Evolutionary conservation across 192 early-diverging fungal species (phyloP).

Genomic region (Backusella tarrabulga): DNA sequence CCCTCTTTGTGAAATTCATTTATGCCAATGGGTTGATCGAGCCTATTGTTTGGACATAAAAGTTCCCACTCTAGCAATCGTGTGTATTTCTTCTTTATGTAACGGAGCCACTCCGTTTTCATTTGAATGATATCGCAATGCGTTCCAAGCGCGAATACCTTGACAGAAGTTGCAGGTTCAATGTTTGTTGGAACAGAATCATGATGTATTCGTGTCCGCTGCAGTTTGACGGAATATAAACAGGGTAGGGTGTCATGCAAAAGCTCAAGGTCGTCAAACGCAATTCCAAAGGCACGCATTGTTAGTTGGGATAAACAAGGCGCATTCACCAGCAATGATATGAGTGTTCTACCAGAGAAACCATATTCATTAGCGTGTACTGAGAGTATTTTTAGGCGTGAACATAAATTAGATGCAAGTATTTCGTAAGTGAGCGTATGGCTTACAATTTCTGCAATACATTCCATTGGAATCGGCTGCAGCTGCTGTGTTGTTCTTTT

Average conservation of each 20-base stretch:
- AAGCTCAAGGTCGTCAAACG: neutral
- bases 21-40: neutral
- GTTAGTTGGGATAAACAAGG: neutral
- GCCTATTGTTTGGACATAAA: neutral
- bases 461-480: neutral
- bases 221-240: neutral
- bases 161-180: neutral
- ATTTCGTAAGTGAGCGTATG: neutral
- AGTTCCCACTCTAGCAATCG: neutral
- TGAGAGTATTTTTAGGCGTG: neutral
- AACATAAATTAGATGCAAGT: neutral
- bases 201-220: neutral
- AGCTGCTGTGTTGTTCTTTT: neutral
- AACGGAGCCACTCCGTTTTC: neutral
- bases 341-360: neutral
- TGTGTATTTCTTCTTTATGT: neutral
- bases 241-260: neutral
- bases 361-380: neutral
- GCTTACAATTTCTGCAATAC: neutral
- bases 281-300: neutral
- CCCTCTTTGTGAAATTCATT: neutral
- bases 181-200: neutral
- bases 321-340: neutral
- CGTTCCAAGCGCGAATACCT: neutral
- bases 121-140: neutral